Conservation (phyloP, 176 grass and related monocot genomes). For the Musa troglodytarum region DNA sequence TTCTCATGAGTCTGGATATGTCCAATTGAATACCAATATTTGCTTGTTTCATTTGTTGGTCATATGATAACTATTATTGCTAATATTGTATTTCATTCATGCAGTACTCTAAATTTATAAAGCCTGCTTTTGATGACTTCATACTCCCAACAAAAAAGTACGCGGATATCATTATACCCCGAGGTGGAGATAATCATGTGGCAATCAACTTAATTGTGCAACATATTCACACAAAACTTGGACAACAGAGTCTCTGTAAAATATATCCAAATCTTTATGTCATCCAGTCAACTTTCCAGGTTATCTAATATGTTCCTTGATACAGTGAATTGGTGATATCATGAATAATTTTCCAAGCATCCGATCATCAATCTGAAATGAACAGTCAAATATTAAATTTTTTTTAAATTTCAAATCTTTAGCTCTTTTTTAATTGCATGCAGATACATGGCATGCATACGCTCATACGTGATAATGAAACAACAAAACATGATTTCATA, state of each 20-base stretch:
- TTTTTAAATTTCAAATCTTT: neutral
- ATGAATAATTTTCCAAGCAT: neutral
- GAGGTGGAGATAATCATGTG: conserved; percentile 18
- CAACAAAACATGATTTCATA: conserved; percentile 17
- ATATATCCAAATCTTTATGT: conserved; percentile 22
- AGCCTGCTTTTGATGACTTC: conserved; percentile 21
- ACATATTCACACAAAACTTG: conserved; percentile 23
- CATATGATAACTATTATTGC: neutral
- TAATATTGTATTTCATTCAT: neutral
- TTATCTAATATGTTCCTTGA: neutral
- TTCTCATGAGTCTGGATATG: neutral
- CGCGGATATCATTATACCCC: conserved; percentile 17
- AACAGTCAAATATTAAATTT: neutral
- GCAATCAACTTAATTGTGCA: conserved; percentile 18
- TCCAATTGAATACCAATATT: neutral
- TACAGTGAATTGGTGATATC: neutral
- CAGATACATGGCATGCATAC: conserved; percentile 23
- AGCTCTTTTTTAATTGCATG: neutral
- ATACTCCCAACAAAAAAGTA: conserved; percentile 23
- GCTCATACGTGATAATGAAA: conserved; percentile 13
- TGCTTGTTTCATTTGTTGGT: neutral
- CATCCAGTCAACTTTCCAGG: conserved; percentile 22
- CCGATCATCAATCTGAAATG: neutral
- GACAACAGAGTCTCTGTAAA: conserved; percentile 18
- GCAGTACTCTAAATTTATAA: conserved; percentile 18